phyloP scores from a whole-genome alignment of 352 stramenopile genomes.

The Globisporangium alternatum region DNA sequence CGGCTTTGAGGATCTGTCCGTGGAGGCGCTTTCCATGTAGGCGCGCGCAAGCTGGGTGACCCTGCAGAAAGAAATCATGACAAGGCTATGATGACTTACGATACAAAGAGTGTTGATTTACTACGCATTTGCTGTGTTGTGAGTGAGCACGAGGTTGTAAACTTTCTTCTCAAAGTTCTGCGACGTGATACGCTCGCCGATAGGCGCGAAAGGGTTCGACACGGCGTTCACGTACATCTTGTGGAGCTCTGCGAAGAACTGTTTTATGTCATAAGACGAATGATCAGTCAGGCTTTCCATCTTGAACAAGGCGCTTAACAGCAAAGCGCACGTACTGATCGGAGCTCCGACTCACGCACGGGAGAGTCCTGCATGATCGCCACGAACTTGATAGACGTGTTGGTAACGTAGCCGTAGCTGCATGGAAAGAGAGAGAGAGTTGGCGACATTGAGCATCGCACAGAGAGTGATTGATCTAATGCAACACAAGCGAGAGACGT shows the following conservation, averaged over 20 bases:
- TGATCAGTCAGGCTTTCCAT: background rate
- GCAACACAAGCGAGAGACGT: conserved; percentile 1
- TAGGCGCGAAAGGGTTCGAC: conserved; percentile 81
- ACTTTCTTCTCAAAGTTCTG: conserved; percentile 80
- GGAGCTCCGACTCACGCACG: conserved; percentile 74
- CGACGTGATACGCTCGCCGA: conserved; percentile 80
- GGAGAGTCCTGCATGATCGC: conserved; percentile 73
- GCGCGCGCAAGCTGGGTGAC: background rate
- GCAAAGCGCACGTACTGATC: conserved; percentile 36
- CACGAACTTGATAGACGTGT: conserved; percentile 83
- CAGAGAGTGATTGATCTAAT: no score
- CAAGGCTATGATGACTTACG: background rate
- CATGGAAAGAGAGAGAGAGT: background rate
- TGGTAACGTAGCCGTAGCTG: conserved; percentile 84
- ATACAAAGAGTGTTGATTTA: background rate
- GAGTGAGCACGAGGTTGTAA: conserved; percentile 68
- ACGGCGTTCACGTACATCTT: conserved; percentile 87
- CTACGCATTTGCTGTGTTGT: conserved; percentile 41
- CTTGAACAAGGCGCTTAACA: background rate
- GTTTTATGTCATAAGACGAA: background rate
- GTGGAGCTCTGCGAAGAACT: conserved; percentile 85
- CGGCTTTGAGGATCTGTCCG: conserved; percentile 60
- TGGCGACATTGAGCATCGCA: background rate
- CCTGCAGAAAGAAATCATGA: conserved; percentile 9
- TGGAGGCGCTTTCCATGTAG: conserved; percentile 63